A percentile compares a stretch with the other conserved stretches of the same genome.
Conservation (phyloP, 1,139 yeast genomes). For the Saccharomyces pastorianus region DNA sequence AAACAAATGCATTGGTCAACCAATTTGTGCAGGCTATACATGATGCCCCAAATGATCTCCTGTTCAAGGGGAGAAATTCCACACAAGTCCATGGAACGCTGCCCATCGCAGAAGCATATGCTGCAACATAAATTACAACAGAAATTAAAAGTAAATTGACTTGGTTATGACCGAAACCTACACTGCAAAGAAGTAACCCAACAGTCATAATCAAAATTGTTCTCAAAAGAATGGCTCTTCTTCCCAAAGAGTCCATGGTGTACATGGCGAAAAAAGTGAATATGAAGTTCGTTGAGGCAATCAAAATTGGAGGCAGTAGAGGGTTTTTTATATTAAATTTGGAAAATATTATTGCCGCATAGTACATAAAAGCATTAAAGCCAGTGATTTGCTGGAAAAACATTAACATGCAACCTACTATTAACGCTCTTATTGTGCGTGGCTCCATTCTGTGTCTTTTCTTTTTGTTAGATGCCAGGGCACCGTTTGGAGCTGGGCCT, state of each 20-base stretch:
- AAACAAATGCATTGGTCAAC: slow-evolving; percentile 37
- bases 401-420: slow-evolving; percentile 63
- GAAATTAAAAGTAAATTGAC: slow-evolving; percentile 28
- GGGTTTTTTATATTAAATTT: slow-evolving; percentile 53
- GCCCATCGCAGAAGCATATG: slow-evolving; percentile 42
- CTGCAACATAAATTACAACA: slow-evolving; percentile 37
- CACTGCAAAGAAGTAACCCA: slow-evolving; percentile 28
- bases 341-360: slow-evolving; percentile 58
- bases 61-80: slow-evolving; percentile 39
- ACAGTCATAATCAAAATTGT: slow-evolving; percentile 42
- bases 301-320: slow-evolving; percentile 53
- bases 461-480: background rate
- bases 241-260: slow-evolving; percentile 53
- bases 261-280: slow-evolving; percentile 56
- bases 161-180: slow-evolving; percentile 21
- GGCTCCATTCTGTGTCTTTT: slow-evolving; percentile 22
- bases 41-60: slow-evolving; percentile 40
- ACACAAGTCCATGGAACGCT: slow-evolving; percentile 44
- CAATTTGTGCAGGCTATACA: slow-evolving; percentile 40
- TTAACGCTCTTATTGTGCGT: slow-evolving; percentile 49
- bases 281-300: slow-evolving; percentile 59
- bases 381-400: slow-evolving; percentile 72
- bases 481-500: background rate
- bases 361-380: slow-evolving; percentile 69
- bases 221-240: slow-evolving; percentile 49